A percentile compares a stretch with the other conserved stretches of the same genome.
These are phyloP conservation scores for Xylariaceae sp. DNA, from an alignment of 2,329 filamentous ascomycete species.

Conservation along the genomic window DNA sequence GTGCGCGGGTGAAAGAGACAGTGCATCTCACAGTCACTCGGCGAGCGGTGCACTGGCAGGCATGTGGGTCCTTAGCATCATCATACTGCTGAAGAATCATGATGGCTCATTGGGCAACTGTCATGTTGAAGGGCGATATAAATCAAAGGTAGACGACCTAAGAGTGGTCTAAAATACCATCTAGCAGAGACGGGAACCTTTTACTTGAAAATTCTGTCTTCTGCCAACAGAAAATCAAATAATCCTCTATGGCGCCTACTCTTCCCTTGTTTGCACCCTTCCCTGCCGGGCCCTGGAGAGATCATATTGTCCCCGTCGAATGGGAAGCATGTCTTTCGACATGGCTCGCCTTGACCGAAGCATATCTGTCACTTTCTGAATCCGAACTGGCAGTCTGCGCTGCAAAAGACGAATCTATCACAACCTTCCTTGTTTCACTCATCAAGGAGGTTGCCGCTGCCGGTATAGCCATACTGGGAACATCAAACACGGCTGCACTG, in stretches of 20 bases:
- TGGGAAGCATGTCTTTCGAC: slow-evolving; percentile 75
- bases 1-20: no score
- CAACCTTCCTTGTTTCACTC: slow-evolving; percentile 64
- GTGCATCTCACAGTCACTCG: no score
- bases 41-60: no score
- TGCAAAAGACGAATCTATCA: slow-evolving; percentile 54
- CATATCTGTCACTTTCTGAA: slow-evolving; percentile 58
- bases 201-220: no score
- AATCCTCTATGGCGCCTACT: slow-evolving; percentile 40
- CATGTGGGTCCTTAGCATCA: no score
- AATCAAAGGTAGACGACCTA: no score
- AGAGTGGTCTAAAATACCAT: no score
- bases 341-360: slow-evolving; percentile 66
- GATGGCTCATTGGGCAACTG: no score
- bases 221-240: no score
- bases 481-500: slow-evolving; percentile 33
- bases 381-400: slow-evolving; percentile 50
- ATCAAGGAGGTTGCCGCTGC: slow-evolving; percentile 50
- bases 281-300: slow-evolving; percentile 64
- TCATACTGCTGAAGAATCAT: no score
- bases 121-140: no score
- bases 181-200: no score
- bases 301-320: slow-evolving; percentile 62
- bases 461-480: slow-evolving; percentile 33
- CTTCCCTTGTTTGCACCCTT: slow-evolving; percentile 75